Base-by-base conservation (phyloP, 208 protist species). In the Trypanosoma melophagium region DNA sequence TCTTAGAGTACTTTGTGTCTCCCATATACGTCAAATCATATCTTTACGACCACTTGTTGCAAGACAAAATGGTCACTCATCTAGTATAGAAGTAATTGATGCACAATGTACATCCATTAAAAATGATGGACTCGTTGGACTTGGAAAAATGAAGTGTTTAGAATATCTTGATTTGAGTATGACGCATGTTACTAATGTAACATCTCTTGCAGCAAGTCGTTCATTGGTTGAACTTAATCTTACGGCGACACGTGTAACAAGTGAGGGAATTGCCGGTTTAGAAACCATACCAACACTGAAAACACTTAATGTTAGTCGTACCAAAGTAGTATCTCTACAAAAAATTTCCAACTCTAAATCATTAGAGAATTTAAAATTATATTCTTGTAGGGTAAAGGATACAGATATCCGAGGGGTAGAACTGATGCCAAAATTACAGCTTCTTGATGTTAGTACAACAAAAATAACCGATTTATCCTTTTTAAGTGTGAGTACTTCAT, bases 1-100 rank as follows among this genome's bases (percentile, higher is more conserved):
- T 25, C 38, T 72, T 21, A 3, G 65, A 24, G 50, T 59, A 47
- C 17, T 72, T 7, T 72, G 66, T 58, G 66, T 72, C n/a, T 65
- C 66, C 9, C 56, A 72, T 31, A 72, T 65, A 24, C 66, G 57
- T 14, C 21, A 58, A 7, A 45, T 72, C 8, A 56, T 12, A 4
- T 72, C 66, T n/a, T 31, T 72, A 28, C 10, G 8, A 16, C 24
- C 57, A 35, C 66, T 72, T 50, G 35, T 61, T 49, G 4, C 13
- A 17, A n/a, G 51, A 31, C 25, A 47, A 7, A 49, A 59, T 60
- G 66, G 66, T 16, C 56, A 16, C 17, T 28, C 53, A n/a, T 79
- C 77, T 52, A 64, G 52, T 3, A 72, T 92, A 3, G 77, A 79
- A 55, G 77, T 85, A 42, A 84, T 92, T 55, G 78, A 92, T 60